A percentile compares a stretch with the other conserved stretches of the same genome.
Evolutionary conservation across 1,284 basidiomycete genomes (phyloP).

Genomic region (Porogramme epimiltina): DNA sequence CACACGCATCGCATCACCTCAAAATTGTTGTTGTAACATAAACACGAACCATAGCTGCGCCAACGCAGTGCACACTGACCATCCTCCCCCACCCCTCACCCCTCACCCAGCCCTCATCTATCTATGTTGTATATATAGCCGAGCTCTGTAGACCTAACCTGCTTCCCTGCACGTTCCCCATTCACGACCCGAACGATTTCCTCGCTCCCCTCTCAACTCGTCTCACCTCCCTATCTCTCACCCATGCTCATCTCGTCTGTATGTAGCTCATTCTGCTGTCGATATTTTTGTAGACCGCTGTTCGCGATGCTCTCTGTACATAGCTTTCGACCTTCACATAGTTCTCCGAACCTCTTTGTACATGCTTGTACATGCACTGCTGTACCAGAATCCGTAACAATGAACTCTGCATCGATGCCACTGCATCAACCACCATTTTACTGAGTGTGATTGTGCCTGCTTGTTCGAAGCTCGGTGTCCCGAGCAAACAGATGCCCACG

Average conservation of each 20-base stretch:
- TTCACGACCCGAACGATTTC: constrained; percentile 1
- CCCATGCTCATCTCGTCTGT: not conserved
- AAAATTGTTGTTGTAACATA: constrained; percentile 6
- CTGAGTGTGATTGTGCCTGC: too few species aligned
- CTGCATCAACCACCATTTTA: too few species aligned
- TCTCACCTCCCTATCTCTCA: not conserved
- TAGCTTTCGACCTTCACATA: constrained; percentile 12
- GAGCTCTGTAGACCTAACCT: constrained; percentile 11
- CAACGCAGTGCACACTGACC: constrained; percentile 3
- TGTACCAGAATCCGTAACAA: too few species aligned
- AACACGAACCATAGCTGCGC: too few species aligned
- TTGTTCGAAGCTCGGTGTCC: too few species aligned
- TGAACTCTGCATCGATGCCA: too few species aligned
- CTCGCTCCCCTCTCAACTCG: not conserved
- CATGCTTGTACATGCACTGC: too few species aligned
- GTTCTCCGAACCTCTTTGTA: constrained; percentile 2
- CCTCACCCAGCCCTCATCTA: constrained; percentile 8
- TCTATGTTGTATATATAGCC: constrained; percentile 23
- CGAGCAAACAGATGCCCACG: too few species aligned
- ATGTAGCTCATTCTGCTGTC: constrained; percentile 10
- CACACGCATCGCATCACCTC: not conserved
- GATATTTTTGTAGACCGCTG: constrained; percentile 10
- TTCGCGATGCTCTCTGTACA: constrained; percentile 11
- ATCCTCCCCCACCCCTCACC: not conserved
- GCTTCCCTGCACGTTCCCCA: constrained; percentile 2